A percentile compares a stretch with the other conserved stretches of the same genome.
Conservation (phyloP, 179 eudicot species). For the Vitellaria paradoxa region DNA sequence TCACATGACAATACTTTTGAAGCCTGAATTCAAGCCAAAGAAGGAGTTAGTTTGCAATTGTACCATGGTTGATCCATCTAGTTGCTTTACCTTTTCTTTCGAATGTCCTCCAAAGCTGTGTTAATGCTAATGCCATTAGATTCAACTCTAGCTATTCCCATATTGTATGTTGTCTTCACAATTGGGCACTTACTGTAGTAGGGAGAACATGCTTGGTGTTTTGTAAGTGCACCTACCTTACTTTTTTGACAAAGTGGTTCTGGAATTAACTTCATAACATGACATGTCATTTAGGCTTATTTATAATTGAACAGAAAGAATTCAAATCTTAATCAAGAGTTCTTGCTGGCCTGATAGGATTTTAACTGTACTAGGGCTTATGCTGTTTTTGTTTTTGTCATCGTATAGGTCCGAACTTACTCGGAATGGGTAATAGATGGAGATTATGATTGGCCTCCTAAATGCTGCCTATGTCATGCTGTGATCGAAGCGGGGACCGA, state of each 20-base stretch:
- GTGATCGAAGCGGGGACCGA: conserved; percentile 63
- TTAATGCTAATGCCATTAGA: too few species aligned
- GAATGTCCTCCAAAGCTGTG: too few species aligned
- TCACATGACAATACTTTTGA: too few species aligned
- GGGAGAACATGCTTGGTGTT: neutral
- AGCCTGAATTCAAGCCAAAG: neutral
- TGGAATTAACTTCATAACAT: neutral
- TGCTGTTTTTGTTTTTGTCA: neutral
- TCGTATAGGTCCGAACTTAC: conserved; percentile 64
- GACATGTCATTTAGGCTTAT: too few species aligned
- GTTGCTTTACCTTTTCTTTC: neutral
- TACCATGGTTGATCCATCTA: neutral
- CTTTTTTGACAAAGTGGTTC: neutral
- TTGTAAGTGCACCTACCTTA: neutral
- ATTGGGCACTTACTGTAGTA: neutral
- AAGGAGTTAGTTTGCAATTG: neutral
- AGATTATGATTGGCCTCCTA: conserved; percentile 97
- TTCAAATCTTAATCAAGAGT: neutral
- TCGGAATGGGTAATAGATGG: conserved; percentile 99
- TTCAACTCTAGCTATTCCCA: neutral
- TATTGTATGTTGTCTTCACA: neutral
- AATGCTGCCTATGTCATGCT: conserved; percentile 71
- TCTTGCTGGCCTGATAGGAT: neutral
- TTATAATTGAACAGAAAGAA: neutral
- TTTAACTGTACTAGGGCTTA: neutral